Evolutionary conservation across 345 rosid species (phyloP).

Genomic region (Camelina hispida): DNA sequence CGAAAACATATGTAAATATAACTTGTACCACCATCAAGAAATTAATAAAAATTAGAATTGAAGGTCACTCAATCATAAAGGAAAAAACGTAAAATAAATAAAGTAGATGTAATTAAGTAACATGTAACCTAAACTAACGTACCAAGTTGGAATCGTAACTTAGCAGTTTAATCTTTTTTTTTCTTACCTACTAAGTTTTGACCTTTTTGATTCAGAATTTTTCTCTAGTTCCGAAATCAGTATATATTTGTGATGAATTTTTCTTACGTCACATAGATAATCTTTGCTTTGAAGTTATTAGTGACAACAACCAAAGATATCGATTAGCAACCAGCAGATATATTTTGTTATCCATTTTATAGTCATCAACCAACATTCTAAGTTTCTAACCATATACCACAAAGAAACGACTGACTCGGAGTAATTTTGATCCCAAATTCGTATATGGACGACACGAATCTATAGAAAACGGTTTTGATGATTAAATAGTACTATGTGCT

Average conservation of each 20-base stretch:
- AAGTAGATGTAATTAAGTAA: neutral
- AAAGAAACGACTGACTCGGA: neutral
- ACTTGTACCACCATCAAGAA: slow-evolving; percentile 16
- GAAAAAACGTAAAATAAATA: neutral
- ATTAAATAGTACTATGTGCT: slow-evolving; percentile 13
- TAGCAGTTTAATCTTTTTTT: neutral
- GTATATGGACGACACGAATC: neutral
- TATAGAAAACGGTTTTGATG: neutral
- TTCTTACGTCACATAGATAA: neutral
- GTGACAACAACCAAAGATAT: neutral
- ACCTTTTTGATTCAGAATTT: neutral
- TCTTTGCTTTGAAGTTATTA: neutral
- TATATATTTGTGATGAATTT: neutral
- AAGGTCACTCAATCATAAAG: slow-evolving; percentile 37
- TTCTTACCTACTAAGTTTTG: neutral
- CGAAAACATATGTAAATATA: neutral
- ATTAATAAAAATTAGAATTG: slow-evolving; percentile 22
- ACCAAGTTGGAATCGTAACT: neutral
- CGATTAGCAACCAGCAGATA: neutral
- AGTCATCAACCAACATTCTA: neutral
- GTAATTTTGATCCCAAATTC: neutral
- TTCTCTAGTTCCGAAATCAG: neutral
- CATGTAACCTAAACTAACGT: neutral
- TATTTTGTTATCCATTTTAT: neutral
- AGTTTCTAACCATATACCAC: too few relatives aligned